phyloP scores from a whole-genome alignment of 441 rosid genomes.

The Populus hybrid region DNA sequence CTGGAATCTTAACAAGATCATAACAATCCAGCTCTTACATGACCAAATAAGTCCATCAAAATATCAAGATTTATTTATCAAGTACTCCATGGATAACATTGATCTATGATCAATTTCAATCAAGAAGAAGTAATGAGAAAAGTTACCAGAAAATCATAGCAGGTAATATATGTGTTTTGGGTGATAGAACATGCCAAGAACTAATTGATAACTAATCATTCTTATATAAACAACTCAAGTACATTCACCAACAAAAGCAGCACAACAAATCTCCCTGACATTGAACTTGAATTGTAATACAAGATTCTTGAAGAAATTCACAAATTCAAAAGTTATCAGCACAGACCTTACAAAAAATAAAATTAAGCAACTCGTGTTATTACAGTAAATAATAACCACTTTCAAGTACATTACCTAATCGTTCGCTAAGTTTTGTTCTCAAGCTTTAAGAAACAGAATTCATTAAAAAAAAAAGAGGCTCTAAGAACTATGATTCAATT shows the following conservation, averaged over 20 bases:
- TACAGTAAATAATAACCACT: background rate
- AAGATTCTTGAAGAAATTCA: background rate
- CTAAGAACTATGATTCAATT: background rate
- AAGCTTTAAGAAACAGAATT: background rate
- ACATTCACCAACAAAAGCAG: background rate
- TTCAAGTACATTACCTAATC: background rate
- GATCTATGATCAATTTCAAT: background rate
- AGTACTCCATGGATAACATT: background rate
- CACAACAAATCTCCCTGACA: background rate
- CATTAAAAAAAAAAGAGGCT: background rate
- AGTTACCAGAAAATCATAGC: background rate
- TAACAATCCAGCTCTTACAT: background rate
- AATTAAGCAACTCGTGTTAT: background rate
- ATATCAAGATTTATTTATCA: background rate
- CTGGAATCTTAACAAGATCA: background rate
- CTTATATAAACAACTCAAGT: background rate
- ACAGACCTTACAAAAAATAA: background rate
- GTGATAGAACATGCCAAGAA: background rate
- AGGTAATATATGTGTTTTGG: background rate
- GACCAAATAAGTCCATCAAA: background rate
- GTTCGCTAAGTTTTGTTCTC: background rate
- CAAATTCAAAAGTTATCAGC: background rate
- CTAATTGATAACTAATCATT: background rate
- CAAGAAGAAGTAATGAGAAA: background rate
- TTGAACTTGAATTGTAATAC: background rate